These are phyloP conservation scores for Ogataea nakhonphanomensis DNA, from an alignment of 805 yeast species.

Conservation along the genomic window DNA sequence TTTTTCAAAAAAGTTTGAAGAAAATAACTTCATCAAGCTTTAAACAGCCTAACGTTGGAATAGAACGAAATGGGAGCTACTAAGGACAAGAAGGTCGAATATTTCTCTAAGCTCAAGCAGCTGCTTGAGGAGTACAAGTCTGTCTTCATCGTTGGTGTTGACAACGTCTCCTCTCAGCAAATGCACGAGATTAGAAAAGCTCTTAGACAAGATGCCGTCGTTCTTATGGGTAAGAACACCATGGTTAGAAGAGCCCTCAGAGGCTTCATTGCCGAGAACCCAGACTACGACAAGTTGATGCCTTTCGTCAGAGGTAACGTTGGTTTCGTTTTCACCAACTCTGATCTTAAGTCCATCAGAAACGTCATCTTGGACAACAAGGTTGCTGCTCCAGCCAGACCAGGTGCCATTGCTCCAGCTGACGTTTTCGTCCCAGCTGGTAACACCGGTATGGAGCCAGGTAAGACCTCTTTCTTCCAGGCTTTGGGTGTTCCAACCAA, in stretches of 20 bases:
- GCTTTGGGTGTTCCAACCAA: constrained; percentile 99
- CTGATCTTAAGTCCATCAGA: constrained; percentile 88
- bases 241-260: constrained; percentile 99
- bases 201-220: constrained; percentile 91
- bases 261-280: constrained; percentile 88
- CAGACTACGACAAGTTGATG: constrained; percentile 92
- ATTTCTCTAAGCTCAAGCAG: constrained; percentile 92
- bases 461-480: constrained; percentile 99
- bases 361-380: constrained; percentile 84
- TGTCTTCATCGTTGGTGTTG: constrained; percentile 98
- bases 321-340: constrained; percentile 99
- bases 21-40: constrained; percentile 43
- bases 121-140: constrained; percentile 96
- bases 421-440: constrained; percentile 98
- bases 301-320: constrained; percentile 97
- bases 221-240: constrained; percentile 99
- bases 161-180: constrained; percentile 99
- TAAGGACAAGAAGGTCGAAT: constrained; percentile 95
- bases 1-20: constrained; percentile 5
- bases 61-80: constrained; percentile 99
- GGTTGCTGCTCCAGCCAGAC: constrained; percentile 99
- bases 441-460: constrained; percentile 99
- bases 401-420: constrained; percentile 98
- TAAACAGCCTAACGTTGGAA: constrained; percentile 81
- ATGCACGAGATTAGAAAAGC: constrained; percentile 99